Evolutionary conservation across 352 stramenopile genomes (phyloP).

Genomic region (Phytophthora idaei): DNA sequence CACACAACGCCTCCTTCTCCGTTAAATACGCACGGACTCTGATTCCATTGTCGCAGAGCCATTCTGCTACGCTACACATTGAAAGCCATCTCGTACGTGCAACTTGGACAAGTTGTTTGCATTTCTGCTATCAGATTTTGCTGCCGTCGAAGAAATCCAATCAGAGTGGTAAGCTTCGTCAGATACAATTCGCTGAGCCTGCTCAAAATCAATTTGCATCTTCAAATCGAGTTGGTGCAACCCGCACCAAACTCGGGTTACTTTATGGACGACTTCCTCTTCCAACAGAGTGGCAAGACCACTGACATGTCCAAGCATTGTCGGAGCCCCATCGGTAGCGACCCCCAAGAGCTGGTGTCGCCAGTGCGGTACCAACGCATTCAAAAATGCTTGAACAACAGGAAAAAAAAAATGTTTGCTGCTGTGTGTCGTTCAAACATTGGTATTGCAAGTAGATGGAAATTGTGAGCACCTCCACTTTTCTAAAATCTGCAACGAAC

Average conservation of each 20-base stretch:
- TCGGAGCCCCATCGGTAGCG: background rate
- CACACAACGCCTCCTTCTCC: background rate
- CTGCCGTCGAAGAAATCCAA: background rate
- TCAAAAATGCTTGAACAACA: too few relatives aligned
- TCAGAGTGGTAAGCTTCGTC: background rate
- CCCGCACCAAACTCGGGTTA: background rate
- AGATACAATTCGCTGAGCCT: background rate
- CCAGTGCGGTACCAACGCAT: too few relatives aligned
- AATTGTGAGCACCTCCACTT: too few relatives aligned
- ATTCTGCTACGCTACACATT: background rate
- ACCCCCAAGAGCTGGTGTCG: background rate
- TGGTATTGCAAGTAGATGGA: too few relatives aligned
- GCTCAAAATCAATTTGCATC: background rate
- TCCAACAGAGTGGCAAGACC: constrained; percentile 11
- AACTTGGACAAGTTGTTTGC: background rate
- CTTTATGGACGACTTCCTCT: background rate
- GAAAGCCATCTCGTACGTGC: background rate
- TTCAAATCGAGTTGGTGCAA: background rate
- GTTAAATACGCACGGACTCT: background rate
- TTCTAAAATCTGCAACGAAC: too few relatives aligned
- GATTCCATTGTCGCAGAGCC: background rate
- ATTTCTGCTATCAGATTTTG: background rate
- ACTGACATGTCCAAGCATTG: background rate
- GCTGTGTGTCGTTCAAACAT: too few relatives aligned
- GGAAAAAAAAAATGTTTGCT: too few relatives aligned